phyloP scores from a whole-genome alignment of 106 monocot species.

The Acorus gramineus region DNA sequence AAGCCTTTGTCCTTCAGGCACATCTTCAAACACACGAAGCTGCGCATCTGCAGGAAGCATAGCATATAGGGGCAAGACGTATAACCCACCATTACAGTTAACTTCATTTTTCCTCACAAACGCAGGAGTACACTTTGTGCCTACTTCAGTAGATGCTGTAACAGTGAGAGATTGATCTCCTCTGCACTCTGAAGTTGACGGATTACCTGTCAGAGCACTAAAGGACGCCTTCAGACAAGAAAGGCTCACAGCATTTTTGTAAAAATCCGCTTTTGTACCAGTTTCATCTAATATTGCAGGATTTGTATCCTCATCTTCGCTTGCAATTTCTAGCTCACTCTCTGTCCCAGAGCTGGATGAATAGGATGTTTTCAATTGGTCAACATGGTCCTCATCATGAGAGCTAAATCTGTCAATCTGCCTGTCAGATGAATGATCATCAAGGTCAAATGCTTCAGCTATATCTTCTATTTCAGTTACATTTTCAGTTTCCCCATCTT shows the following conservation, averaged over 20 bases:
- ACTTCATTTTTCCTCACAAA: neutral
- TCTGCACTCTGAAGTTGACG: constrained; percentile 1
- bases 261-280: constrained; percentile 34
- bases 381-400: constrained; percentile 39
- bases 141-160: constrained; percentile 6
- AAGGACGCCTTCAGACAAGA: constrained; percentile 78
- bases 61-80: constrained; percentile 87
- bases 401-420: constrained; percentile 42
- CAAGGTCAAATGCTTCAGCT: constrained; percentile 45
- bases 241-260: constrained; percentile 34
- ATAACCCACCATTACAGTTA: constrained; percentile 19
- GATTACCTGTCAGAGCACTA: constrained; percentile 40
- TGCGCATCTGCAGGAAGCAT: constrained; percentile 81
- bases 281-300: constrained; percentile 15
- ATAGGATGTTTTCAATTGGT: constrained; percentile 18
- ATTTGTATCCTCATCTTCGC: constrained; percentile 31
- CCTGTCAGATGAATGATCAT: constrained; percentile 9
- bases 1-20: constrained; percentile 65
- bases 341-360: constrained; percentile 58
- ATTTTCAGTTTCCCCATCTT: constrained; percentile 6
- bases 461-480: constrained; percentile 24
- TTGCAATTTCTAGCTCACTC: constrained; percentile 28
- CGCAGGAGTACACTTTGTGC: constrained; percentile 1
- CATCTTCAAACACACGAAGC: constrained; percentile 71
- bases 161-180: constrained; percentile 13